A percentile compares a stretch with the other conserved stretches of the same genome.
Conservation (phyloP, 108 stramenopile genomes). For the Asterionellopsis glacialis region DNA sequence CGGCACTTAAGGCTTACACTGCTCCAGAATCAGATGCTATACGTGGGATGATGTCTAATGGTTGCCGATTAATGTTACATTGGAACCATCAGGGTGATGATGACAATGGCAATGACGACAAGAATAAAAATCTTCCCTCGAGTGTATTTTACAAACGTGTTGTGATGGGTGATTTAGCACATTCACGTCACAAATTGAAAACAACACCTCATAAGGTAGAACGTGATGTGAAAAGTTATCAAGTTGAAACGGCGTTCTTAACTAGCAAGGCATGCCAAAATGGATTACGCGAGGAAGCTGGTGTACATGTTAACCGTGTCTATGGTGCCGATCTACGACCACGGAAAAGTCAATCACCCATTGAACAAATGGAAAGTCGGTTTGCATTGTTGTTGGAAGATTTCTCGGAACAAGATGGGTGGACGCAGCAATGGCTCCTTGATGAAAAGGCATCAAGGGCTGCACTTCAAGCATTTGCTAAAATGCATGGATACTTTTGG, state of each 20-base stretch:
- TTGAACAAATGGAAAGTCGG: slow-evolving; percentile 35
- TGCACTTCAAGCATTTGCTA: slow-evolving; percentile 40
- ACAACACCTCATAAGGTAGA: slow-evolving; percentile 49
- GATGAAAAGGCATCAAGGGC: slow-evolving; percentile 30
- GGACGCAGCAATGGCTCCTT: slow-evolving; percentile 56
- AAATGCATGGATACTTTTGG: slow-evolving; percentile 76
- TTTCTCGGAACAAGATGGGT: slow-evolving; percentile 44
- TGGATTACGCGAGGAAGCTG: slow-evolving; percentile 27
- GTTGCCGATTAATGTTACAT: slow-evolving; percentile 34
- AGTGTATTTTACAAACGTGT: slow-evolving; percentile 67
- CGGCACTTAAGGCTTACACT: slow-evolving; percentile 31
- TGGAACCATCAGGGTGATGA: slow-evolving; percentile 23
- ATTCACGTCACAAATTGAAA: slow-evolving; percentile 45
- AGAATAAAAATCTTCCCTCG: slow-evolving; percentile 8
- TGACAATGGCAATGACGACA: neutral
- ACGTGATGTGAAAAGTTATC: slow-evolving; percentile 50
- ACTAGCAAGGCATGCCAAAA: slow-evolving; percentile 34
- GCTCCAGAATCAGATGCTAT: slow-evolving; percentile 52
- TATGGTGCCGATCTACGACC: slow-evolving; percentile 25
- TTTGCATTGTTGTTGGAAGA: slow-evolving; percentile 56
- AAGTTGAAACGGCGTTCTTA: slow-evolving; percentile 56
- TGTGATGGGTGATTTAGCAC: slow-evolving; percentile 46
- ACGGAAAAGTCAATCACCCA: slow-evolving; percentile 9
- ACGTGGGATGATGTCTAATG: slow-evolving; percentile 59
- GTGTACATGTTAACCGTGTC: slow-evolving; percentile 37